Conservation (phyloP, 495 filamentous ascomycete species). For the Aspergillus kassunensis region DNA sequence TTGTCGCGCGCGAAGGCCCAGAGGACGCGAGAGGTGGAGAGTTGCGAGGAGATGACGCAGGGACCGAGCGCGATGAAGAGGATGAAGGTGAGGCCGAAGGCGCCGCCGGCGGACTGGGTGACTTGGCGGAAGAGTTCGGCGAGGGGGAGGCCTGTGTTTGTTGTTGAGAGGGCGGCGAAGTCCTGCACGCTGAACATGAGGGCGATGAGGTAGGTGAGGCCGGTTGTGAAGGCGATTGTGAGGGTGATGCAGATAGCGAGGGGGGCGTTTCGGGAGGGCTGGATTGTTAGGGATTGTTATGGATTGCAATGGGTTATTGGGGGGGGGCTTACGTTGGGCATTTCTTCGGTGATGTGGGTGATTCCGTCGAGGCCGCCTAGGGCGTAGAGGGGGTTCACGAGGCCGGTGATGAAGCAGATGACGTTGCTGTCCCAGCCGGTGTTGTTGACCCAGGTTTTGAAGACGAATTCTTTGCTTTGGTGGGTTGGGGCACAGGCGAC, state of each 20-base stretch:
- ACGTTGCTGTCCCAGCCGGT: constrained; percentile 64
- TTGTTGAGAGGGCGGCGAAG: constrained; percentile 18
- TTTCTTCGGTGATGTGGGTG: constrained; percentile 70
- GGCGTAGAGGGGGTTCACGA: constrained; percentile 73
- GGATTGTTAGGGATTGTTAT: neutral
- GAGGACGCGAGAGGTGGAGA: constrained; percentile 57
- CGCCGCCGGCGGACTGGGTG: constrained; percentile 58
- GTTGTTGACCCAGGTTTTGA: constrained; percentile 59
- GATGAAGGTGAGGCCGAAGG: constrained; percentile 20
- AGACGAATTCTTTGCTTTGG: constrained; percentile 57
- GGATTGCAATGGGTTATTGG: neutral
- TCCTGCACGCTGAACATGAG: constrained; percentile 43
- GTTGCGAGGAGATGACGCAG: constrained; percentile 47
- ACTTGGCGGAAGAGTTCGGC: constrained; percentile 69
- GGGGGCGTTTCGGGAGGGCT: constrained; percentile 9
- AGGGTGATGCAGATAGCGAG: constrained; percentile 7
- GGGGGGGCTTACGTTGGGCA: constrained; percentile 45
- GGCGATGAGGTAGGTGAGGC: constrained; percentile 39
- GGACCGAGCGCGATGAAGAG: constrained; percentile 49
- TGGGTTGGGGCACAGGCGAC: constrained; percentile 49
- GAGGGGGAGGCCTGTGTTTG: constrained; percentile 58
- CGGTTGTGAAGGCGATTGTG: constrained; percentile 41
- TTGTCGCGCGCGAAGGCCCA: constrained; percentile 78
- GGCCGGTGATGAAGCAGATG: constrained; percentile 68
- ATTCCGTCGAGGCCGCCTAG: constrained; percentile 64